These are phyloP conservation scores for Lentinula edodes DNA, from an alignment of 768 basidiomycete genomes.

Conservation along the genomic window DNA sequence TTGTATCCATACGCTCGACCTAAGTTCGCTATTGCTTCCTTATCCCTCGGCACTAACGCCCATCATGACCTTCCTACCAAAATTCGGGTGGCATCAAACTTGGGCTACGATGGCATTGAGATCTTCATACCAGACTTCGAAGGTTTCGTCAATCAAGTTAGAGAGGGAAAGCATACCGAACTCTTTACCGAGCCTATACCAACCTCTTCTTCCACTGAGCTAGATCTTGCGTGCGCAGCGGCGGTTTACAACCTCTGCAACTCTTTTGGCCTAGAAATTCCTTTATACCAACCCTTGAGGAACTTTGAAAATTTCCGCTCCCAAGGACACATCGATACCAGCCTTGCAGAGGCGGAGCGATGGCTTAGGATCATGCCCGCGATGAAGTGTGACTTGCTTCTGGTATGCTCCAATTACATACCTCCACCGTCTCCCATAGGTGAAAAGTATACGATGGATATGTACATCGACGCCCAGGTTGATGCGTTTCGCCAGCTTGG, in stretches of 20 bases:
- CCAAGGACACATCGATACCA: slow-evolving; percentile 17
- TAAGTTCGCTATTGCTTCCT: slow-evolving; percentile 19
- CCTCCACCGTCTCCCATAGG: slow-evolving; percentile 14
- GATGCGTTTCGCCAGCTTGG: slow-evolving; percentile 23
- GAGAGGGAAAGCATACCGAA: slow-evolving; percentile 12
- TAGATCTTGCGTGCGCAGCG: slow-evolving; percentile 19
- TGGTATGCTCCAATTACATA: slow-evolving; percentile 28
- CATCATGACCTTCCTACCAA: slow-evolving; percentile 26
- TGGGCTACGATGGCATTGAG: slow-evolving; percentile 30
- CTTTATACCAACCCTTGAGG: slow-evolving; percentile 29
- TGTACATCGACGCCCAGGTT: slow-evolving; percentile 22
- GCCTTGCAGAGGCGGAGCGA: slow-evolving; percentile 22
- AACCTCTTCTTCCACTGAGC: slow-evolving; percentile 13
- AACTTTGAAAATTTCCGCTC: slow-evolving; percentile 29
- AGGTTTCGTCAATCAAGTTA: slow-evolving; percentile 17
- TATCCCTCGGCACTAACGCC: slow-evolving; percentile 20
- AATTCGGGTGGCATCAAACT: slow-evolving; percentile 21
- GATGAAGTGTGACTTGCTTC: slow-evolving; percentile 25
- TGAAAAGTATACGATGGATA: slow-evolving; percentile 13
- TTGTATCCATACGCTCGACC: not conserved
- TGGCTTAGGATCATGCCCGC: slow-evolving; percentile 24
- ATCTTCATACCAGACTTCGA: slow-evolving; percentile 22
- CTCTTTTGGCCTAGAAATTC: slow-evolving; percentile 18
- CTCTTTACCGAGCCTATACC: slow-evolving; percentile 16
- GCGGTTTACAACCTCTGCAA: slow-evolving; percentile 17